Evolutionary conservation across 495 filamentous ascomycete genomes (phyloP).

Genomic region (Pyrenula aspistea): DNA sequence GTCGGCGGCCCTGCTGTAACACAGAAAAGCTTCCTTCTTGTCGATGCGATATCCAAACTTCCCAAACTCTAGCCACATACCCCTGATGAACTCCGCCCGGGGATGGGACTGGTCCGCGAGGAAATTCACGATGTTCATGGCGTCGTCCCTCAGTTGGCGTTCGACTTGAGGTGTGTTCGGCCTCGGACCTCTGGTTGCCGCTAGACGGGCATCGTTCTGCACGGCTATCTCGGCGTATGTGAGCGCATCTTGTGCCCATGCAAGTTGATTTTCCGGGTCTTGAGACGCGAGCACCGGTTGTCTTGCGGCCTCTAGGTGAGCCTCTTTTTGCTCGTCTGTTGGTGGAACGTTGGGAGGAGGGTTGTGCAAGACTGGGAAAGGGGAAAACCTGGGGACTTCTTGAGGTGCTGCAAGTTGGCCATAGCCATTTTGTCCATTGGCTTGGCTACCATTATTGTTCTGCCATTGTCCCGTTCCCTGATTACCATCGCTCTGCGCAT

Average conservation of each 20-base stretch:
- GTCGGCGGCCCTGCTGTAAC: slow-evolving; percentile 75
- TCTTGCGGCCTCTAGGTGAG: slow-evolving; percentile 71
- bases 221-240: slow-evolving; percentile 77
- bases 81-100: slow-evolving; percentile 86
- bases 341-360: slow-evolving; percentile 84
- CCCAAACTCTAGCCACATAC: slow-evolving; percentile 97
- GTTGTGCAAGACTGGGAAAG: slow-evolving; percentile 74
- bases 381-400: slow-evolving; percentile 73
- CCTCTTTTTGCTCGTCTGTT: slow-evolving; percentile 87
- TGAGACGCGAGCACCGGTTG: slow-evolving; percentile 80
- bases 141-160: slow-evolving; percentile 76
- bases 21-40: slow-evolving; percentile 85
- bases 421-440: slow-evolving; percentile 23
- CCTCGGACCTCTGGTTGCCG: slow-evolving; percentile 51
- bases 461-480: neutral
- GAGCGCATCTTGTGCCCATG: slow-evolving; percentile 89
- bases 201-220: slow-evolving; percentile 52
- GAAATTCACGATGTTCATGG: slow-evolving; percentile 82
- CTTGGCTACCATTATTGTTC: slow-evolving; percentile 6
- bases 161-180: slow-evolving; percentile 74
- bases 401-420: slow-evolving; percentile 31
- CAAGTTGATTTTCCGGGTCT: slow-evolving; percentile 90
- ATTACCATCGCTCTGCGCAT: neutral
- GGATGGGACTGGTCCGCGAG: slow-evolving; percentile 86
- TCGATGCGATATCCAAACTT: slow-evolving; percentile 83